These are phyloP conservation scores for Xanthoconium purpureum DNA, from an alignment of 768 basidiomycete genomes.

Conservation along the genomic window DNA sequence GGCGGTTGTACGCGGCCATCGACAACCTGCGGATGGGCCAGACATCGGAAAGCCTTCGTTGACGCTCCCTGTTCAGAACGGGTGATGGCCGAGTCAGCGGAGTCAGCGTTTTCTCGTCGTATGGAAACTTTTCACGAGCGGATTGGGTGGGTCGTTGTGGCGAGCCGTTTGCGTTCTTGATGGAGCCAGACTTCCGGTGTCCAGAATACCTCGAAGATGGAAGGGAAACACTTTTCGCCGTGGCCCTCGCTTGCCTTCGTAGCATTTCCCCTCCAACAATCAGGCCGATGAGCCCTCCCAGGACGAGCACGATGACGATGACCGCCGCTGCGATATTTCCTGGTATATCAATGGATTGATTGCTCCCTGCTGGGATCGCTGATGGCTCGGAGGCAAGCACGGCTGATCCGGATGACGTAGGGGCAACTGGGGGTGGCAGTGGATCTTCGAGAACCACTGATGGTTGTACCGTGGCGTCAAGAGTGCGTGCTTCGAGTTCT, in stretches of 20 bases:
- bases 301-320: constrained; percentile 24
- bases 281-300: constrained; percentile 27
- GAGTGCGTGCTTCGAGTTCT: constrained; percentile 6
- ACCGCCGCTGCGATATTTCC: constrained; percentile 24
- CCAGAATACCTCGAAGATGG: background rate
- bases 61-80: constrained; percentile 11
- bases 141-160: background rate
- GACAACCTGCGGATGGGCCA: constrained; percentile 25
- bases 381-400: constrained; percentile 8
- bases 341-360: constrained; percentile 6
- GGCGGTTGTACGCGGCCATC: constrained; percentile 6
- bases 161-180: background rate
- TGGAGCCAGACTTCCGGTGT: constrained; percentile 4
- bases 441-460: constrained; percentile 7
- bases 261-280: constrained; percentile 26
- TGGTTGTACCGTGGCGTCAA: constrained; percentile 1
- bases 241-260: constrained; percentile 16
- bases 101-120: constrained; percentile 13
- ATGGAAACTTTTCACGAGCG: constrained; percentile 3
- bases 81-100: constrained; percentile 15
- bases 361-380: background rate
- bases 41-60: constrained; percentile 12
- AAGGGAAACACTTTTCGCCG: background rate
- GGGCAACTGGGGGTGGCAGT: background rate
- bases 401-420: constrained; percentile 5